Conservation (phyloP, 257 asterid genomes). For the Nicotiana undulata region DNA sequence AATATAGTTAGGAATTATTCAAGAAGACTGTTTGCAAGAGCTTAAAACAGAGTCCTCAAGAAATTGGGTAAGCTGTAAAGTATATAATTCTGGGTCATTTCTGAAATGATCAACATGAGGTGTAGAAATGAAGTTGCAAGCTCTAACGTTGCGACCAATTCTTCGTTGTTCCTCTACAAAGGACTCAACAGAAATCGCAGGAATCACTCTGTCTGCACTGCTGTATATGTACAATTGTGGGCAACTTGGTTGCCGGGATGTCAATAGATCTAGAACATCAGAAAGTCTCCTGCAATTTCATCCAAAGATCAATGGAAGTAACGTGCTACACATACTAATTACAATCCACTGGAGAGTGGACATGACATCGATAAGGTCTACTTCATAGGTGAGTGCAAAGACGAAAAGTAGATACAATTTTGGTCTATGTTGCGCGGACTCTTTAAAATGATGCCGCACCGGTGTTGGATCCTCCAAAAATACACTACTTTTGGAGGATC, state of each 20-base stretch:
- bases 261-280: slow-evolving; percentile 50
- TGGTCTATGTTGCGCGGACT: too few relatives aligned
- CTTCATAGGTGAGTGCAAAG: background rate
- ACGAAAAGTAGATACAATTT: background rate
- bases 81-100: slow-evolving; percentile 61
- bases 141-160: slow-evolving; percentile 66
- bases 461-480: too few relatives aligned
- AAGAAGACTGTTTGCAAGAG: slow-evolving; percentile 39
- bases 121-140: slow-evolving; percentile 73
- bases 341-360: background rate
- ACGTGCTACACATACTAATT: background rate
- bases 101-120: slow-evolving; percentile 95
- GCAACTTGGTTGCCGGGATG: slow-evolving; percentile 77
- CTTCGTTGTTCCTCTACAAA: slow-evolving; percentile 68
- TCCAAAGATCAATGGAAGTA: background rate
- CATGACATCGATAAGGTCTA: background rate
- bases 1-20: slow-evolving; percentile 20
- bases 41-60: slow-evolving; percentile 72
- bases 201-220: slow-evolving; percentile 93
- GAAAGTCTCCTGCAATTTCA: slow-evolving; percentile 66
- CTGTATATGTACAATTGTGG: slow-evolving; percentile 91
- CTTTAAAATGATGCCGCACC: too few relatives aligned
- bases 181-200: slow-evolving; percentile 69
- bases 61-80: slow-evolving; percentile 76
- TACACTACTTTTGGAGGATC: too few relatives aligned